These are phyloP conservation scores for Trypanosoma grayi DNA, from an alignment of 208 protist genomes.

Conservation along the genomic window DNA sequence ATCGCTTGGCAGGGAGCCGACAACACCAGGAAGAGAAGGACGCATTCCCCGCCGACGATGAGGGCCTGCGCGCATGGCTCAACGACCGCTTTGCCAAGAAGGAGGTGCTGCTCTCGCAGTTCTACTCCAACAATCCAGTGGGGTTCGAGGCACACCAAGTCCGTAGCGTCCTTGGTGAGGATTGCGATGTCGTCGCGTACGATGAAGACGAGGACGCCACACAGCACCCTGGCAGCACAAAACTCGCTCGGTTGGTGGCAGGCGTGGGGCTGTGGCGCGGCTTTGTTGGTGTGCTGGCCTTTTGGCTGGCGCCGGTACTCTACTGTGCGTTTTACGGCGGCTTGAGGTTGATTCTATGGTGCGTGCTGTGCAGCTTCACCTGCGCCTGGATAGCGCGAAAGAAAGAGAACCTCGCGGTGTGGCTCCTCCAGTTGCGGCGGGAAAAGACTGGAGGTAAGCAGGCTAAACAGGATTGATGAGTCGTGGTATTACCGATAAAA, in stretches of 20 bases:
- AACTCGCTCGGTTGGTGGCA: slow-evolving; percentile 14
- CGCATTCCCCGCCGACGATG: slow-evolving; percentile 36
- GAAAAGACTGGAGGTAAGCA: not conserved
- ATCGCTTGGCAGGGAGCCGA: slow-evolving; percentile 14
- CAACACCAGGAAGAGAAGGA: not conserved
- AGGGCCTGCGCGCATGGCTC: slow-evolving; percentile 51
- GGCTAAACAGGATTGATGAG: not conserved
- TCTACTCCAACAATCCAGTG: slow-evolving; percentile 57
- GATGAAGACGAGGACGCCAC: slow-evolving; percentile 41
- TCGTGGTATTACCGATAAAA: no score
- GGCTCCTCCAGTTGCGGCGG: not conserved
- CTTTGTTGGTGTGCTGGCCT: slow-evolving; percentile 16
- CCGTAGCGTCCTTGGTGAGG: slow-evolving; percentile 46
- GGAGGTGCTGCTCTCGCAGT: slow-evolving; percentile 75
- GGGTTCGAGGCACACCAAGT: slow-evolving; percentile 62
- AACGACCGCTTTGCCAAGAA: slow-evolving; percentile 79
- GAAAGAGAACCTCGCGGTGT: slow-evolving; percentile 20
- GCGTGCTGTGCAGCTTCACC: slow-evolving; percentile 15
- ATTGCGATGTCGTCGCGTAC: slow-evolving; percentile 45
- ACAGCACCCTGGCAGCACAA: slow-evolving; percentile 10
- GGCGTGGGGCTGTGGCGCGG: slow-evolving; percentile 24
- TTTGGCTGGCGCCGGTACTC: slow-evolving; percentile 24
- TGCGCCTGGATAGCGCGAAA: slow-evolving; percentile 8
- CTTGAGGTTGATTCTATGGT: slow-evolving; percentile 22
- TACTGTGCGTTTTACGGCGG: slow-evolving; percentile 10